phyloP scores from a whole-genome alignment of 2,329 filamentous ascomycete species.

The Aspergillus novoparasiticus region DNA sequence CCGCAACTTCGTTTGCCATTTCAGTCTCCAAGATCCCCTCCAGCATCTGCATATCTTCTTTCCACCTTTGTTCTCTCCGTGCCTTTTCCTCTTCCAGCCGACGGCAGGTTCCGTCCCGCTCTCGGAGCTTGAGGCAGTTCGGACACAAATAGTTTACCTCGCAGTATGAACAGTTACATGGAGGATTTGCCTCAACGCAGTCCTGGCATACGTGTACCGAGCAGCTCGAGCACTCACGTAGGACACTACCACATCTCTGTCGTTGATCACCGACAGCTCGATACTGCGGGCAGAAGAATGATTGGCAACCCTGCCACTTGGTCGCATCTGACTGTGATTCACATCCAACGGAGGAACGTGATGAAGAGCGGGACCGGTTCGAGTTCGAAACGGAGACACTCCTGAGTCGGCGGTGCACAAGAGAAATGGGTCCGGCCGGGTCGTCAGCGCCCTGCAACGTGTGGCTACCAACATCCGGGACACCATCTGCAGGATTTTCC shows the following conservation, averaged over 20 bases:
- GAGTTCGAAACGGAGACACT: conserved; percentile 44
- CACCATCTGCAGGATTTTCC: conserved; percentile 31
- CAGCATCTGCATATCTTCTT: conserved; percentile 43
- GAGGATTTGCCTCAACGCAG: conserved; percentile 43
- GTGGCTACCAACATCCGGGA: conserved; percentile 26
- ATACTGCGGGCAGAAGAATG: conserved; percentile 50
- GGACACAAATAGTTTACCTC: conserved; percentile 47
- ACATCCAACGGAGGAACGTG: conserved; percentile 41
- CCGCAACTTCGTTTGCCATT: conserved; percentile 46
- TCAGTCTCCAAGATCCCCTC: conserved; percentile 44
- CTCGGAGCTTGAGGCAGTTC: conserved; percentile 44
- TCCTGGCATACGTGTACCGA: conserved; percentile 50
- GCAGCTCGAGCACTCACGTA: conserved; percentile 50
- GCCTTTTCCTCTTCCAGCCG: conserved; percentile 42
- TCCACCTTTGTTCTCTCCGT: conserved; percentile 43
- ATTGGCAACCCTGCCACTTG: conserved; percentile 51
- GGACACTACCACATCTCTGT: conserved; percentile 45
- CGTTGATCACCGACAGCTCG: conserved; percentile 49
- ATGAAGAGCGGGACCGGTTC: conserved; percentile 44
- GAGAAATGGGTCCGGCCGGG: conserved; percentile 23
- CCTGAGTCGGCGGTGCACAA: conserved; percentile 35
- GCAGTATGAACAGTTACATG: conserved; percentile 49
- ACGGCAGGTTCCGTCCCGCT: conserved; percentile 43
- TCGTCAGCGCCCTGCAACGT: conserved; percentile 25
- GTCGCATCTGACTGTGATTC: conserved; percentile 39